Percentiles rank a stretch among this genome's conserved stretches.
phyloP scores from a whole-genome alignment of 192 early-diverging fungal genomes.

The Entomortierella lignicola region DNA sequence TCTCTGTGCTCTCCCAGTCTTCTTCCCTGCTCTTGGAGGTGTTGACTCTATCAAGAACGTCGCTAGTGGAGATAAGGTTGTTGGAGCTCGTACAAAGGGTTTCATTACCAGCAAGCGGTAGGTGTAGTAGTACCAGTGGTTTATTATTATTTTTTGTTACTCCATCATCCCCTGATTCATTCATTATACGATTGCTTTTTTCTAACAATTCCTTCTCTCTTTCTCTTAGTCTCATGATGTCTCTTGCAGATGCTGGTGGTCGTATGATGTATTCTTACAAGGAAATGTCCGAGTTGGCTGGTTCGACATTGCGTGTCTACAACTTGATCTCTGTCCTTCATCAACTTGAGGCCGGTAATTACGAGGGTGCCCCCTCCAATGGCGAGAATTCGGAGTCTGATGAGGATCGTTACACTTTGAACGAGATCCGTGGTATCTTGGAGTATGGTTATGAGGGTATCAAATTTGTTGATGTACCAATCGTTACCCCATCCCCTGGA shows the following conservation, averaged over 20 bases:
- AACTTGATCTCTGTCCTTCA: conserved; percentile 87
- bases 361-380: conserved; percentile 50
- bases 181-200: not conserved
- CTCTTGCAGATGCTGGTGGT: conserved; percentile 92
- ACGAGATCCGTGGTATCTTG: conserved; percentile 68
- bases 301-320: conserved; percentile 90
- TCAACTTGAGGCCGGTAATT: conserved; percentile 71
- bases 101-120: conserved; percentile 92
- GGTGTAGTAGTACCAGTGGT: not conserved
- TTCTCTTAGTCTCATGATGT: conserved; percentile 83
- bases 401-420: conserved; percentile 54
- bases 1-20: conserved; percentile 89
- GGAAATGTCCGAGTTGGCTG: conserved; percentile 90
- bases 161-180: not conserved
- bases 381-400: conserved; percentile 14
- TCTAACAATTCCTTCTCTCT: not conserved
- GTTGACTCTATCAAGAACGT: conserved; percentile 49
- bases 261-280: conserved; percentile 98
- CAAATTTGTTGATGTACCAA: conserved; percentile 87
- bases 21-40: conserved; percentile 72
- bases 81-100: conserved; percentile 76
- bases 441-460: conserved; percentile 75
- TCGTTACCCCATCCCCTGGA: conserved; percentile 86
- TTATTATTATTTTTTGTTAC: not conserved
- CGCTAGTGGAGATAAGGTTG: conserved; percentile 54